Conservation (phyloP, 2,329 filamentous ascomycete genomes). For the Gaeumannomyces sp. region DNA sequence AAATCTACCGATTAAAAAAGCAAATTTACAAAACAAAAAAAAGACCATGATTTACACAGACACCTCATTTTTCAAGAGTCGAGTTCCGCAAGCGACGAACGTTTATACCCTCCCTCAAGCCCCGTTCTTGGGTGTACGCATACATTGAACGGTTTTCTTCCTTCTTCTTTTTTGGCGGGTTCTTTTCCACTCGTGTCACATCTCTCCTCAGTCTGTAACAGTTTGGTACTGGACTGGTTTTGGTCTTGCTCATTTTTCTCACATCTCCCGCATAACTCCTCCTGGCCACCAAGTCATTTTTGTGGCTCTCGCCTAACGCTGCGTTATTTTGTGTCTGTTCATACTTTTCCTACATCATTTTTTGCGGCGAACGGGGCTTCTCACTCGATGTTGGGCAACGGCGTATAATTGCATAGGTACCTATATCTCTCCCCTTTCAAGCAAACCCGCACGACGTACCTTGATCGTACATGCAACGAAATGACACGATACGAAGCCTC, state of each 20-base stretch:
- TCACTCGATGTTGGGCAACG: not conserved
- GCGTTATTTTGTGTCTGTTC: not conserved
- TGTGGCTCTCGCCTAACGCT: not conserved
- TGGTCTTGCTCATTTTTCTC: not conserved
- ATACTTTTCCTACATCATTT: not conserved
- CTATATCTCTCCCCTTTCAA: not conserved
- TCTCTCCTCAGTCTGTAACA: not conserved
- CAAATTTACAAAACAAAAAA: not conserved
- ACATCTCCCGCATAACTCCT: not conserved
- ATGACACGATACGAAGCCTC: not conserved
- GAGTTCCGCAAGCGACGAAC: not conserved
- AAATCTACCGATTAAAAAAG: slow-evolving; percentile 4
- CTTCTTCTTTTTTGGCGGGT: not conserved
- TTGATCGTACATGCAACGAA: not conserved
- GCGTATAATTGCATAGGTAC: not conserved
- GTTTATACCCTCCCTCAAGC: not conserved
- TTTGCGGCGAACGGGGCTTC: not conserved
- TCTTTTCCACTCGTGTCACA: not conserved
- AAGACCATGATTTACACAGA: not conserved
- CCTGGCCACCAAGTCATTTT: no score
- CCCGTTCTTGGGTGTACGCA: not conserved
- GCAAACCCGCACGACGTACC: not conserved
- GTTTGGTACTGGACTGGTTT: not conserved
- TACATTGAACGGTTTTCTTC: not conserved
- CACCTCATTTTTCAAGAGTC: not conserved